These are phyloP conservation scores for Kodamaea fungicola DNA, from an alignment of 1,139 yeast species.

Conservation along the genomic window DNA sequence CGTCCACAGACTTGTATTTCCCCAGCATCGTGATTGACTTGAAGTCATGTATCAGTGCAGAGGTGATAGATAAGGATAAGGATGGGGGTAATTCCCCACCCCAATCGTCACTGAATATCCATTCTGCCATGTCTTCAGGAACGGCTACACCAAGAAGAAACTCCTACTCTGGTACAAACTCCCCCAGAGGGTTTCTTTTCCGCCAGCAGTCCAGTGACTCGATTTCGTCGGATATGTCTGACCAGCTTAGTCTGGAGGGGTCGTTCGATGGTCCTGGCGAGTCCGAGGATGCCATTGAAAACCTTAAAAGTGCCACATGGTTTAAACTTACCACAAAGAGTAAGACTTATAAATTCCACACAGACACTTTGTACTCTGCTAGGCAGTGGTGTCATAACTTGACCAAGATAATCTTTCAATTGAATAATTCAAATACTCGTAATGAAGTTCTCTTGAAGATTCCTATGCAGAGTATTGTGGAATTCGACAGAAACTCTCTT, in stretches of 20 bases:
- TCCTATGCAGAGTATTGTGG: constrained; percentile 68
- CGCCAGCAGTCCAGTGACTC: constrained; percentile 4
- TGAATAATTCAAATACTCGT: constrained; percentile 61
- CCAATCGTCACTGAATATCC: background rate
- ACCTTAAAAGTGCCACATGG: constrained; percentile 40
- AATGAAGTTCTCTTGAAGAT: constrained; percentile 75
- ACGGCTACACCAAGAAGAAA: constrained; percentile 7
- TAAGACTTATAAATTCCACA: constrained; percentile 60
- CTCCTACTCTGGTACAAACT: constrained; percentile 2
- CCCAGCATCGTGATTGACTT: constrained; percentile 76
- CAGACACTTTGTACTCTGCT: constrained; percentile 73
- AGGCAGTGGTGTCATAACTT: constrained; percentile 75
- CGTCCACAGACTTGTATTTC: constrained; percentile 77
- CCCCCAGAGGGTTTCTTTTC: constrained; percentile 1
- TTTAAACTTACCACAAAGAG: constrained; percentile 55
- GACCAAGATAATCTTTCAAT: constrained; percentile 67
- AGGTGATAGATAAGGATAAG: constrained; percentile 35
- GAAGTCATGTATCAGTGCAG: constrained; percentile 60
- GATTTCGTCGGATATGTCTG: constrained; percentile 22
- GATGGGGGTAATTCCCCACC: constrained; percentile 13
- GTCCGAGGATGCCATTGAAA: constrained; percentile 27
- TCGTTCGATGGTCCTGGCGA: constrained; percentile 19
- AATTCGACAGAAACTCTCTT: constrained; percentile 43
- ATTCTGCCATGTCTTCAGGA: constrained; percentile 3
- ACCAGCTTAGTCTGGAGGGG: constrained; percentile 18